Base-by-base conservation (phyloP, 2,329 filamentous ascomycete species). In the Leptographium galeiforme region DNA sequence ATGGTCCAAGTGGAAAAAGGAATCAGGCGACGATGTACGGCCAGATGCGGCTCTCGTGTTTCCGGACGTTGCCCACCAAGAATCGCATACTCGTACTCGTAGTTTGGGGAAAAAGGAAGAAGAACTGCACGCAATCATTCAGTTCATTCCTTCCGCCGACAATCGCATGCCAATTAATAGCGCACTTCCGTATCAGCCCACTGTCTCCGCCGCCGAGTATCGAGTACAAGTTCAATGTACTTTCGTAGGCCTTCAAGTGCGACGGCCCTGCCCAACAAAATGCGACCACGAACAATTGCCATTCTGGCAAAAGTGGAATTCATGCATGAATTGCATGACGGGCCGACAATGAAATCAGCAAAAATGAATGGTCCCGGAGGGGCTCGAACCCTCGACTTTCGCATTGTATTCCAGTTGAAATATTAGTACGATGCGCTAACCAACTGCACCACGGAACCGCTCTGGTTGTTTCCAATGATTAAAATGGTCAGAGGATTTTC, bases 381-480 rank as follows among this genome's bases (percentile, higher is more conserved):
- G 57, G 57, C 55, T 58, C 57, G 57, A 58, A 58, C 57, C 55
- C 57, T 58, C 57, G 57, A 58, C 57, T 58, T 58, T 58, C 57
- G 57, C 57, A 58, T 58, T 57, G 48, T 50, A 57, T 56, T 54
- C 38, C 19, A 40, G 32, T 39, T 16, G 19, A 52, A 54, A 58
- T 58, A 58, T 58, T 58, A 58, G 57, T 58, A 58, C 57, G 57
- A 58, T 58, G 57, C 57, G 57, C 57, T 58, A 58, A 58, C 57
- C 57, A 58, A 58, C 57, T 58, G 57, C 57, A 58, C 57, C 57
- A 58, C 57, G 57, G 57, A 58, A 58, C 57, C 57, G 48, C 25
- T 56, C 44, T 12, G 19, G 34, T 50, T 41, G 32, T 19, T 19
- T 18, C 36, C 41, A n/a, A 16, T 44, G 32, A 16, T n/a, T 43